These are phyloP conservation scores for Phyllosticta citriasiana DNA, from an alignment of 2,329 filamentous ascomycete species.

Conservation along the genomic window DNA sequence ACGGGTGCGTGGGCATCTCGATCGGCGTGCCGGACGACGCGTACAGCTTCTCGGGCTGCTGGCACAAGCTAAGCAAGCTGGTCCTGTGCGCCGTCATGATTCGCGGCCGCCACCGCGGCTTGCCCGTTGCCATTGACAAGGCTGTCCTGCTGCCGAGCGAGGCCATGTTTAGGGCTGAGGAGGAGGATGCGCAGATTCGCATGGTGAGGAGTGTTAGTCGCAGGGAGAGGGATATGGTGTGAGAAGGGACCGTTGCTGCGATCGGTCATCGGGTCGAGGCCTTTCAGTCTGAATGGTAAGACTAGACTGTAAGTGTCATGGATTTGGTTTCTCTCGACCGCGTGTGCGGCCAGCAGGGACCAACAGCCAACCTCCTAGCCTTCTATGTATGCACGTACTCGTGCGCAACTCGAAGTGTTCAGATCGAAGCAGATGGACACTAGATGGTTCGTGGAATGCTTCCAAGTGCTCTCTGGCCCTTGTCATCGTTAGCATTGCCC, in stretches of 20 bases:
- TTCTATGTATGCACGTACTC: background rate
- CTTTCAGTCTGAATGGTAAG: too few species aligned
- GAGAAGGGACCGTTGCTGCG: background rate
- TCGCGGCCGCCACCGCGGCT: constrained; percentile 43
- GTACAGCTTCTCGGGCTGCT: constrained; percentile 40
- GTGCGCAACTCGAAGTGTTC: too few species aligned
- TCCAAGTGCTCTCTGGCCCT: too few species aligned
- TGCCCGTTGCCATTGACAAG: constrained; percentile 46
- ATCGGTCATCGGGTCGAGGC: too few species aligned
- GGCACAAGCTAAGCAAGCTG: constrained; percentile 42
- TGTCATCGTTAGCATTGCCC: too few species aligned
- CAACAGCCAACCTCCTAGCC: too few species aligned
- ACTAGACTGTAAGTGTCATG: too few species aligned
- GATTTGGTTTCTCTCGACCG: too few species aligned
- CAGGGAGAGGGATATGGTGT: constrained; percentile 3
- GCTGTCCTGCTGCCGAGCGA: constrained; percentile 31
- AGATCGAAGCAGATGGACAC: too few species aligned
- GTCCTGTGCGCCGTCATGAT: constrained; percentile 48
- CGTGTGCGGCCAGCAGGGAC: too few species aligned
- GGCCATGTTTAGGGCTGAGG: constrained; percentile 18
- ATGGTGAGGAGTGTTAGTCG: constrained; percentile 9
- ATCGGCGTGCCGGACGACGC: constrained; percentile 34
- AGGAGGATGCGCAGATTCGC: constrained; percentile 22
- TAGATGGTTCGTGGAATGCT: too few species aligned
- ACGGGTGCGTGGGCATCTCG: constrained; percentile 35